Conservation (phyloP, 257 asterid species). For the Lantana camara region DNA sequence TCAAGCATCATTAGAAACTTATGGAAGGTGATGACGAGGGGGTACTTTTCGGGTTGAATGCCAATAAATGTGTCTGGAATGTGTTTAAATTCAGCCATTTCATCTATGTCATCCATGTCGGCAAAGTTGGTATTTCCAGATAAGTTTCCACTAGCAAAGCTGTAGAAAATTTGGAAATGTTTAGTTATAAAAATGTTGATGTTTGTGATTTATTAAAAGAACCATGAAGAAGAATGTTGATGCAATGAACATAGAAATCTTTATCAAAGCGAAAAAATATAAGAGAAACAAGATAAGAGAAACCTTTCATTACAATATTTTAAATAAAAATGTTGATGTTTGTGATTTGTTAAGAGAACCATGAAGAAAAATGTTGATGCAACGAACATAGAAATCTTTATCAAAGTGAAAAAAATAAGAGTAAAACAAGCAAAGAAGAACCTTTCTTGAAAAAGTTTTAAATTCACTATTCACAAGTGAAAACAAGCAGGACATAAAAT, state of each 20-base stretch:
- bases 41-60: conserved; percentile 47
- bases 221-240: too few relatives aligned
- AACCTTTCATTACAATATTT: too few relatives aligned
- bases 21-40: conserved; percentile 68
- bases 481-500: background rate
- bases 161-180: conserved; percentile 23
- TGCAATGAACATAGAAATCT: too few relatives aligned
- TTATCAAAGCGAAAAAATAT: too few relatives aligned
- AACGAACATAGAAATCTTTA: too few relatives aligned
- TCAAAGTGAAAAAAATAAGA: too few relatives aligned
- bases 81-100: conserved; percentile 44
- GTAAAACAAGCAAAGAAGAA: too few relatives aligned
- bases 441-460: too few relatives aligned
- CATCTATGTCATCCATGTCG: conserved; percentile 56
- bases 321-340: background rate
- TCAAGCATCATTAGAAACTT: conserved; percentile 79
- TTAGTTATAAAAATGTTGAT: background rate
- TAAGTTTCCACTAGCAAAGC: conserved; percentile 41
- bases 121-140: conserved; percentile 23
- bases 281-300: too few relatives aligned
- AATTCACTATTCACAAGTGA: background rate
- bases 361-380: too few relatives aligned
- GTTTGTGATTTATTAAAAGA: too few relatives aligned
- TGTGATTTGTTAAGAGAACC: too few relatives aligned
- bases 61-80: conserved; percentile 58